These are phyloP conservation scores for Pulveroboletus sp. DNA, from an alignment of 768 basidiomycete genomes.

Conservation along the genomic window DNA sequence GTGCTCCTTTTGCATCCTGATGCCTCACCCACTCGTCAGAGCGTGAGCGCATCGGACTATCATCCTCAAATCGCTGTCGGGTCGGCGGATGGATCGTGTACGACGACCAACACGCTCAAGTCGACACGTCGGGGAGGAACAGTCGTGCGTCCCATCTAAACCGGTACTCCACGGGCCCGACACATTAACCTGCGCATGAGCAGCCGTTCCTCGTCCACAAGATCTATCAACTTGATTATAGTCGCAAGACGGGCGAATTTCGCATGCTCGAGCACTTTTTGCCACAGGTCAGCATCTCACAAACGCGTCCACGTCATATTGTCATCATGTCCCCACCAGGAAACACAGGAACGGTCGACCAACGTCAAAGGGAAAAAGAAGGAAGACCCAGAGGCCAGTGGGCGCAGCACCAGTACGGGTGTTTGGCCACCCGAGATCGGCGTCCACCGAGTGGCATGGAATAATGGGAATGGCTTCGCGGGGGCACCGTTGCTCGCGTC, in stretches of 20 bases:
- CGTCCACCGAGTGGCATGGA: conserved; percentile 81
- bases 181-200: not conserved
- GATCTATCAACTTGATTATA: conserved; percentile 88
- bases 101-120: conserved; percentile 69
- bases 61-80: conserved; percentile 85
- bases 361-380: conserved; percentile 31
- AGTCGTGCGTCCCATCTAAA: conserved; percentile 48
- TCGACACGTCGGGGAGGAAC: conserved; percentile 68
- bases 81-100: conserved; percentile 79
- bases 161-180: not conserved
- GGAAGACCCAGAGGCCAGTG: conserved; percentile 16
- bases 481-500: conserved; percentile 65
- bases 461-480: conserved; percentile 66
- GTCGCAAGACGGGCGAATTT: conserved; percentile 66
- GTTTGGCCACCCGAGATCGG: conserved; percentile 81
- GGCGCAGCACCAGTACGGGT: conserved; percentile 43
- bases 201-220: conserved; percentile 78
- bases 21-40: conserved; percentile 38
- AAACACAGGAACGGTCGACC: conserved; percentile 40
- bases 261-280: conserved; percentile 87
- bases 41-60: conserved; percentile 72
- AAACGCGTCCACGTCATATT: too few relatives aligned
- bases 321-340: conserved; percentile 32
- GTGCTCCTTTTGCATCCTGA: not conserved
- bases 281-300: conserved; percentile 55